Conservation (phyloP, 768 basidiomycete genomes). For the Multifurca ochricompacta region DNA sequence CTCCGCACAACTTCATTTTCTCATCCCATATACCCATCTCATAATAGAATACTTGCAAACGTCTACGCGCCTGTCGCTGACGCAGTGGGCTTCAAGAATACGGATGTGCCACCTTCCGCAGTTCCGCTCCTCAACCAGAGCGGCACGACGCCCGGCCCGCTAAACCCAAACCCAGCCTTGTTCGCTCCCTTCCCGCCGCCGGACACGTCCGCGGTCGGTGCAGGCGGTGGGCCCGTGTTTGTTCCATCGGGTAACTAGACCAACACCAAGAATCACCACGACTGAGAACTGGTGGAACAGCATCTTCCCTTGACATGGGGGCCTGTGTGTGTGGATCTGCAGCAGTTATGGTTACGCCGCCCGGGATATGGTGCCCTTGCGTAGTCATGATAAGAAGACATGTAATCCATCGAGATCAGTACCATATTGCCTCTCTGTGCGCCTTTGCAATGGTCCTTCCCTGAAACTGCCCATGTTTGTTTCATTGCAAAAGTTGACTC, state of each 20-base stretch:
- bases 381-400: too few species aligned
- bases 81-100: constrained; percentile 37
- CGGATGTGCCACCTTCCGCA: constrained; percentile 23
- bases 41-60: constrained; percentile 32
- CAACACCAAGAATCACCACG: too few species aligned
- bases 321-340: too few species aligned
- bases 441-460: too few species aligned
- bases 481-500: too few species aligned
- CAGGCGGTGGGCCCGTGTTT: constrained; percentile 37
- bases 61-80: constrained; percentile 45
- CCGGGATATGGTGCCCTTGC: too few species aligned
- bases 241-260: constrained; percentile 28
- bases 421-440: too few species aligned
- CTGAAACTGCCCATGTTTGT: too few species aligned
- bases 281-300: too few species aligned
- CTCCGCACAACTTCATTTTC: neutral
- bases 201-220: constrained; percentile 31
- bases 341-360: too few species aligned
- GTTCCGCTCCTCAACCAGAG: constrained; percentile 37
- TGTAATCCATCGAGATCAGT: too few species aligned
- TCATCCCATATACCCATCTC: neutral
- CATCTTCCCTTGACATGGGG: too few species aligned
- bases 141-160: constrained; percentile 35
- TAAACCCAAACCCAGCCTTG: constrained; percentile 29
- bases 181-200: constrained; percentile 41